A percentile compares a stretch with the other conserved stretches of the same genome.
These are phyloP conservation scores for Corrigiola litoralis DNA, from an alignment of 179 eudicot species.

Conservation along the genomic window DNA sequence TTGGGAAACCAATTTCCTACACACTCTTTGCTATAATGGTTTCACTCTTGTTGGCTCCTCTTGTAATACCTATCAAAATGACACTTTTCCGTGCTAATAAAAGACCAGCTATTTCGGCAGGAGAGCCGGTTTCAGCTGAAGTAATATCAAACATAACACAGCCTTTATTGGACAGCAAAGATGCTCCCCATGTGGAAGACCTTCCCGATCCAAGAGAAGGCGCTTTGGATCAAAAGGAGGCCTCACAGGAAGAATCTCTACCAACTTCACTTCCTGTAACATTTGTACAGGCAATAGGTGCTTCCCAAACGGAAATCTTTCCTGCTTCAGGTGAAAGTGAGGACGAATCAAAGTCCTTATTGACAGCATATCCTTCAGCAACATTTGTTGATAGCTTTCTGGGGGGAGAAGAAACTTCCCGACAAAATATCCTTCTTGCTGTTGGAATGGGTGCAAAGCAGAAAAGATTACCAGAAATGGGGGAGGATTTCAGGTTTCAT, in stretches of 20 bases:
- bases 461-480: conserved; percentile 50
- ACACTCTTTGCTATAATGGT: conserved; percentile 50
- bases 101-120: conserved; percentile 16
- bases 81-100: conserved; percentile 52
- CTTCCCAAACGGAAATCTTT: too few relatives aligned
- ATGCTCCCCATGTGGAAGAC: too few relatives aligned
- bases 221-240: too few relatives aligned
- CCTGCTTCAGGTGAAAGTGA: too few relatives aligned
- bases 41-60: conserved; percentile 65
- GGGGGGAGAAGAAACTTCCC: conserved; percentile 28
- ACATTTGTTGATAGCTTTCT: conserved; percentile 18
- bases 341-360: too few relatives aligned
- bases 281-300: too few relatives aligned
- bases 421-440: conserved; percentile 32
- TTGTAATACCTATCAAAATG: conserved; percentile 83
- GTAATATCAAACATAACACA: conserved; percentile 20
- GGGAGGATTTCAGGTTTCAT: conserved; percentile 74
- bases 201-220: too few relatives aligned
- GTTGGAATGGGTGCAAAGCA: conserved; percentile 43
- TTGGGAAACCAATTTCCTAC: conserved; percentile 40
- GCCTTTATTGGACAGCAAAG: conserved; percentile 32
- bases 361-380: conserved; percentile 6
- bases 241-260: too few relatives aligned
- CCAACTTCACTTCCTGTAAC: too few relatives aligned
- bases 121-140: conserved; percentile 15